phyloP scores from a whole-genome alignment of 1,284 basidiomycete species.

The Rhodotorula mucilaginosa region DNA sequence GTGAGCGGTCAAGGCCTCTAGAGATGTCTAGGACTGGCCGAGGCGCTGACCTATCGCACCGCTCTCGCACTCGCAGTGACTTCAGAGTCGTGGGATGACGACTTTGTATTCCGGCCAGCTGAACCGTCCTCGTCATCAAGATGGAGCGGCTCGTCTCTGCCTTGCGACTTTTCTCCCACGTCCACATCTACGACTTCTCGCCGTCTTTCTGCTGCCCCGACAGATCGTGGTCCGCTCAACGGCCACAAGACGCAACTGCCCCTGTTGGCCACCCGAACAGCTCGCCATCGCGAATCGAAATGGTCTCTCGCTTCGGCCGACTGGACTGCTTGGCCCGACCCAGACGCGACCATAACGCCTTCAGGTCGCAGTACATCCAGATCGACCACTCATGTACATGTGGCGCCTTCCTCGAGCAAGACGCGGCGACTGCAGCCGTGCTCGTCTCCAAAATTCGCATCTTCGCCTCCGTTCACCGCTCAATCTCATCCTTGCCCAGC shows the following conservation, averaged over 20 bases:
- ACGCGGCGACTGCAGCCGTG: background rate
- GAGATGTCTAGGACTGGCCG: too few species aligned
- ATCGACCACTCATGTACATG: background rate
- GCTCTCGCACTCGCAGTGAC: background rate
- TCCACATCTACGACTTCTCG: background rate
- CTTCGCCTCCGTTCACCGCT: background rate
- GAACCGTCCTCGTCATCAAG: background rate
- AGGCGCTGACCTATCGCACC: too few species aligned
- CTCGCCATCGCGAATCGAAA: background rate
- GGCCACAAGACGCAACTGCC: background rate
- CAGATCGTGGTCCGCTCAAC: background rate
- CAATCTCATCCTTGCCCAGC: background rate
- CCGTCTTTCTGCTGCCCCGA: slow-evolving; percentile 1
- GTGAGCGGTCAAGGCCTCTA: too few species aligned
- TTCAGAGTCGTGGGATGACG: slow-evolving; percentile 36
- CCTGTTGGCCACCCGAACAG: background rate
- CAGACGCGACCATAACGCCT: background rate
- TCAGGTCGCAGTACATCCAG: background rate
- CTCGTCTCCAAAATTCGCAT: too few species aligned
- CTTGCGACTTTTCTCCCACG: background rate
- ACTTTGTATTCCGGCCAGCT: slow-evolving; percentile 30
- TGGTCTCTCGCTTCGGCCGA: background rate
- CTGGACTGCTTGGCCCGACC: background rate
- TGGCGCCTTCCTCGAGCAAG: background rate
- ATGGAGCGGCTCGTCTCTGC: too few species aligned